Evolutionary conservation across 371 early-diverging fungal species (phyloP).

Genomic region (Mucor lusitanicus): DNA sequence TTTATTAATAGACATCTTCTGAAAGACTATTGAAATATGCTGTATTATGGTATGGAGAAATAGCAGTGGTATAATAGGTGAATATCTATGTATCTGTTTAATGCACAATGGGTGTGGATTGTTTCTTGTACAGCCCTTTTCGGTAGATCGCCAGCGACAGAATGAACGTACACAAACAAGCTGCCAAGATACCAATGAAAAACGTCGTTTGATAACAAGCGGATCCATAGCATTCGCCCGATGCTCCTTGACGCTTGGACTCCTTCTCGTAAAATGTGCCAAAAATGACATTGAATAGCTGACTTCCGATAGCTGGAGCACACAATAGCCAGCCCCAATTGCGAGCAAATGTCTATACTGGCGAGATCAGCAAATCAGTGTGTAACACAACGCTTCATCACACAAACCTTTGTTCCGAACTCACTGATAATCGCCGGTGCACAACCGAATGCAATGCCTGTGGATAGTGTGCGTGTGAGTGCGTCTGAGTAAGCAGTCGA

Average conservation of each 20-base stretch:
- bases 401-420: constrained; percentile 41
- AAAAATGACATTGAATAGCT: constrained; percentile 45
- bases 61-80: neutral
- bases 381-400: constrained; percentile 11
- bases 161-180: constrained; percentile 22
- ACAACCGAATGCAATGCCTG: constrained; percentile 34
- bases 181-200: constrained; percentile 23
- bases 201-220: constrained; percentile 36
- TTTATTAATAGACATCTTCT: too few species aligned
- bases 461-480: neutral
- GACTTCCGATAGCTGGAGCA: constrained; percentile 51
- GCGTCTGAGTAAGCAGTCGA: too few species aligned
- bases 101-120: neutral
- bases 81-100: neutral
- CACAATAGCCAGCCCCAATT: constrained; percentile 52
- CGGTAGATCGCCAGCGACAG: constrained; percentile 38
- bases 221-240: constrained; percentile 30
- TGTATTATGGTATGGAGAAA: neutral
- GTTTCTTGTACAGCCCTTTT: constrained; percentile 19
- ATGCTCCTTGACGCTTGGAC: constrained; percentile 28
- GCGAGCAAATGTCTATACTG: constrained; percentile 42
- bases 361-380: neutral
- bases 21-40: too few species aligned
- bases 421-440: constrained; percentile 46
- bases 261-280: constrained; percentile 39